Evolutionary conservation across 768 basidiomycete species (phyloP).

Genomic region (Suillus weaverae): DNA sequence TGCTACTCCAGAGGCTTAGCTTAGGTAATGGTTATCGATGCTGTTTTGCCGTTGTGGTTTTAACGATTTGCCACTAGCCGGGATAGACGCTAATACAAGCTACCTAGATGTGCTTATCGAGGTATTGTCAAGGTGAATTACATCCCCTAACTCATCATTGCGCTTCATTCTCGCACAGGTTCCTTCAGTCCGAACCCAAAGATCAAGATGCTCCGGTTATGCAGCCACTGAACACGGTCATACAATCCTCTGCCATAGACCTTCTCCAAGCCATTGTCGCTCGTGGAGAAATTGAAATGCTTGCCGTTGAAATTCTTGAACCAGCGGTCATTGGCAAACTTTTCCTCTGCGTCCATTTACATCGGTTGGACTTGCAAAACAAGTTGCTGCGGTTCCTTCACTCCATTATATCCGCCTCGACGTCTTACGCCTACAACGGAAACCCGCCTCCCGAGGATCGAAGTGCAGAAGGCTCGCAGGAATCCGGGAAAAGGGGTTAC

Average conservation of each 20-base stretch:
- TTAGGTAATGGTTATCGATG: conserved; percentile 39
- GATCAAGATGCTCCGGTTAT: conserved; percentile 47
- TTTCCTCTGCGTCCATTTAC: conserved; percentile 67
- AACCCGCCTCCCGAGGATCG: conserved; percentile 34
- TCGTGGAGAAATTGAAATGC: conserved; percentile 73
- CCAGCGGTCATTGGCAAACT: conserved; percentile 72
- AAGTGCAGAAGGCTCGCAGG: conserved; percentile 35
- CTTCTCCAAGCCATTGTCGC: conserved; percentile 80
- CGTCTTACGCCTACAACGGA: conserved; percentile 31
- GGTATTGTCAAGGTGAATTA: conserved; percentile 67
- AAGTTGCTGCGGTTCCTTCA: conserved; percentile 91
- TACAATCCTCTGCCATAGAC: conserved; percentile 79
- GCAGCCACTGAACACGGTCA: conserved; percentile 56
- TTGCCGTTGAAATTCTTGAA: conserved; percentile 64
- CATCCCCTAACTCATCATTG: neutral
- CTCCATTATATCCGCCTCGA: conserved; percentile 72
- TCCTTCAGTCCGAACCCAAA: conserved; percentile 77
- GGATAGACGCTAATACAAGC: conserved; percentile 52
- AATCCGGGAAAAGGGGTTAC: conserved; percentile 37
- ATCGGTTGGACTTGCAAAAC: conserved; percentile 83
- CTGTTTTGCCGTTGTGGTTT: conserved; percentile 6
- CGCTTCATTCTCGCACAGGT: conserved; percentile 40
- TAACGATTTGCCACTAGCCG: conserved; percentile 26
- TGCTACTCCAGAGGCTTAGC: conserved; percentile 61
- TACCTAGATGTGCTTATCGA: conserved; percentile 81